Percentiles rank a stretch among this genome's conserved stretches.
phyloP scores from a whole-genome alignment of 2,329 filamentous ascomycete genomes.

The Colletotrichum neosansevieriae region DNA sequence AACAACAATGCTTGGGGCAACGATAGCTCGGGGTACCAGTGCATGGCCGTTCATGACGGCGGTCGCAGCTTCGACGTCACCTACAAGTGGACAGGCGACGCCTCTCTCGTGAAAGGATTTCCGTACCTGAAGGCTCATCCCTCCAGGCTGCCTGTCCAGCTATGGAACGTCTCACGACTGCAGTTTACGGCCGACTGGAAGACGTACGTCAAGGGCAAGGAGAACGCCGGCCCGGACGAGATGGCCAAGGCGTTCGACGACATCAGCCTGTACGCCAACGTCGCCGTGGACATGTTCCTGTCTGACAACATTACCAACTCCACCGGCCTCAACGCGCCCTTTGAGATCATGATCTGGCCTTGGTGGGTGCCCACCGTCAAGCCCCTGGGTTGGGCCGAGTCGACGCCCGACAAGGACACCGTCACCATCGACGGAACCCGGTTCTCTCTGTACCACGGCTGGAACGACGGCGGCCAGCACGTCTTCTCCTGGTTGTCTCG shows the following conservation, averaged over 20 bases:
- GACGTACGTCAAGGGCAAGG: constrained; percentile 34
- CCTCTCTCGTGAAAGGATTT: constrained; percentile 37
- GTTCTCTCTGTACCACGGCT: constrained; percentile 37
- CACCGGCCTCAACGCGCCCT: constrained; percentile 33
- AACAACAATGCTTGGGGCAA: constrained; percentile 40
- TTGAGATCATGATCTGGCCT: constrained; percentile 39
- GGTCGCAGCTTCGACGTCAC: constrained; percentile 32
- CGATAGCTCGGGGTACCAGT: constrained; percentile 38
- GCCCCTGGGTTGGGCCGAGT: constrained; percentile 36
- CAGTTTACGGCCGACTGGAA: constrained; percentile 36
- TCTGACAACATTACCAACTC: constrained; percentile 35
- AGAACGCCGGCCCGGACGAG: constrained; percentile 25
- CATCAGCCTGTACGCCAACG: constrained; percentile 36
- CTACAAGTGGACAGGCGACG: constrained; percentile 37
- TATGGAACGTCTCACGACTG: constrained; percentile 37
- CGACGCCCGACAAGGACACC: constrained; percentile 34
- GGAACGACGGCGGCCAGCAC: constrained; percentile 38
- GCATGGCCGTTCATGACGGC: constrained; percentile 32
- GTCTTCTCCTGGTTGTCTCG: constrained; percentile 37
- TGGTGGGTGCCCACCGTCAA: constrained; percentile 39
- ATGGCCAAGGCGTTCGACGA: constrained; percentile 27
- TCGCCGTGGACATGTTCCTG: constrained; percentile 39
- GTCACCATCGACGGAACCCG: constrained; percentile 32
- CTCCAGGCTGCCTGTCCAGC: constrained; percentile 23
- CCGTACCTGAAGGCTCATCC: constrained; percentile 38